A percentile compares a stretch with the other conserved stretches of the same genome.
Conservation (phyloP, 495 filamentous ascomycete genomes). For the Podospora tetraspora region DNA sequence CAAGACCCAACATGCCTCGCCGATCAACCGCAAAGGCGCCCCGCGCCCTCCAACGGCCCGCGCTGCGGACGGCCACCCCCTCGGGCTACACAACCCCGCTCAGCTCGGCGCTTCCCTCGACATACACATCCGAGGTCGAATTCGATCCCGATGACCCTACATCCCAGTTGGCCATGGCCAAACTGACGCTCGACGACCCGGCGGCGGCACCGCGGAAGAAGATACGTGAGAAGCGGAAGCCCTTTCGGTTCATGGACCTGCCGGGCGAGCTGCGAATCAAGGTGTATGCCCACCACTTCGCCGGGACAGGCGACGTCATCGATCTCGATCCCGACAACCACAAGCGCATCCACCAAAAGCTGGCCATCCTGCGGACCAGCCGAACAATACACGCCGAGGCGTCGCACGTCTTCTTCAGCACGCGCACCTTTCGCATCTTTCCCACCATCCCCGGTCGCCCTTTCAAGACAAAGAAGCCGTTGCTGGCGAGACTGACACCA, state of each 20-base stretch:
- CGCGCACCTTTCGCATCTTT: constrained; percentile 72
- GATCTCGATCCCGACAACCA: constrained; percentile 67
- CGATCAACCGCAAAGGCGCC: constrained; percentile 27
- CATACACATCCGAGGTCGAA: constrained; percentile 44
- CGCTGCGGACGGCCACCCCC: constrained; percentile 32
- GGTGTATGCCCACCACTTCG: constrained; percentile 62
- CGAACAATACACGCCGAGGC: constrained; percentile 66
- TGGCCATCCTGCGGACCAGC: constrained; percentile 59
- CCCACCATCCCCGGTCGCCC: constrained; percentile 63
- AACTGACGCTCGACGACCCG: constrained; percentile 27
- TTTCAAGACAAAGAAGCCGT: constrained; percentile 56
- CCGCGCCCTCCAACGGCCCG: constrained; percentile 9
- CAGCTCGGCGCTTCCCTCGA: constrained; percentile 39
- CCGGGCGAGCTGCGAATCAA: constrained; percentile 70
- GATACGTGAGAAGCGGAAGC: constrained; percentile 20
- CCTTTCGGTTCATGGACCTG: constrained; percentile 72
- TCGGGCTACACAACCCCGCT: constrained; percentile 31
- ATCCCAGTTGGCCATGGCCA: constrained; percentile 28
- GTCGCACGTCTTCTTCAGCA: constrained; percentile 66
- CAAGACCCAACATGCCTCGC: constrained; percentile 30
- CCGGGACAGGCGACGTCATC: constrained; percentile 47
- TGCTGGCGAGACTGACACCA: constrained; percentile 59
- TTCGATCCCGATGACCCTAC: constrained; percentile 36
- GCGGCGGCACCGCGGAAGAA: constrained; percentile 19
- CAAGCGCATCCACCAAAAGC: constrained; percentile 49